Percentiles rank a stretch among this genome's conserved stretches.
These are phyloP conservation scores for Dioscorea cayenensis DNA, from an alignment of 116 monocot genomes.

Conservation along the genomic window DNA sequence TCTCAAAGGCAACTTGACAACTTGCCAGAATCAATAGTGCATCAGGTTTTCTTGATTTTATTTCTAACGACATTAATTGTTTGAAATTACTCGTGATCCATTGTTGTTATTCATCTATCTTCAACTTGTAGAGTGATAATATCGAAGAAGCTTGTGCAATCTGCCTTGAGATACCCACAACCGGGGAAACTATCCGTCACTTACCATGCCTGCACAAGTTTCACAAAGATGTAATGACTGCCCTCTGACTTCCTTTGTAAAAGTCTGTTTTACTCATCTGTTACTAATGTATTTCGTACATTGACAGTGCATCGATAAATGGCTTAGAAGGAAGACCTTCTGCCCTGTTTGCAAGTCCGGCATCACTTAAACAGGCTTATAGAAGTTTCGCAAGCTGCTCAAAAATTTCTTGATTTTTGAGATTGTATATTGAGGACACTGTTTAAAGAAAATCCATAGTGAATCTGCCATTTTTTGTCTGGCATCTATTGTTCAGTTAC, in stretches of 20 bases:
- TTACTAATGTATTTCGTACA: background rate
- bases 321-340: constrained; percentile 29
- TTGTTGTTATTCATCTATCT: background rate
- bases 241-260: background rate
- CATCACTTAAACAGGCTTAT: constrained; percentile 11
- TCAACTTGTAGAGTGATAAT: constrained; percentile 23
- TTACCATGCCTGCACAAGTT: constrained; percentile 93
- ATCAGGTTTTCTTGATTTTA: constrained; percentile 36
- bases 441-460: background rate
- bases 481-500: too few relatives aligned
- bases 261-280: background rate
- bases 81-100: background rate
- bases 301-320: constrained; percentile 44
- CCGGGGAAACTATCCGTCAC: constrained; percentile 67
- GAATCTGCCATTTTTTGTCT: too few relatives aligned
- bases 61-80: background rate
- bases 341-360: constrained; percentile 46
- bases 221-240: constrained; percentile 58
- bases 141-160: constrained; percentile 63
- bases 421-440: background rate
- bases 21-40: constrained; percentile 69
- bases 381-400: background rate
- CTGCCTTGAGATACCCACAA: constrained; percentile 61
- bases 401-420: background rate
- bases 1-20: constrained; percentile 58